Evolutionary conservation across 352 stramenopile species (phyloP), one percentile per base, ranked within the genome.

Genomic region (Achlya hypogyna): DNA sequence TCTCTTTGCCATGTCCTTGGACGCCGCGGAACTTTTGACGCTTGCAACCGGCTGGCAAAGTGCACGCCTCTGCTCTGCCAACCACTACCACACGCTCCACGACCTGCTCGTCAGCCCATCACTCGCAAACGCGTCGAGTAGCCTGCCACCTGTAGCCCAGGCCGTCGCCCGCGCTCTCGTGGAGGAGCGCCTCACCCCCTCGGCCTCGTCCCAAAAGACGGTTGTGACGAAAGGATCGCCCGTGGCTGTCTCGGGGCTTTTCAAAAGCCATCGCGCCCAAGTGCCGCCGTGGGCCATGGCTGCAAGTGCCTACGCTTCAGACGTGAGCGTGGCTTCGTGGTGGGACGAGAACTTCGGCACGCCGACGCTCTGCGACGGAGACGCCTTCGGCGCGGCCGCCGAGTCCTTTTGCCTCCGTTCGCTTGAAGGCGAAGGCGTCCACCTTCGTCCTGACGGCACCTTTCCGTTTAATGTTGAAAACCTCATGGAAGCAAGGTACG

Each of bases 301-400:
- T 16, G 74, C 82, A 0, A 74, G 82, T 4, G 64, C 73, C 38
- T 63, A 91, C 5, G 70, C 71, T 28, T 81, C 77, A 0, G 84
- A 93, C 58, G 43, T 93, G 43, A 93, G 84, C 62, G 82, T 91
- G 27, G 84, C 84, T 16, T 85, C 79, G 28, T 93, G 84, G 84
- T 91, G 81, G 84, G 84, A 93, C 54, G 77, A 78, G 5, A 78
- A 73, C 53, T 89, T 77, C 31, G 84, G 84, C 0, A 88, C 86
- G 32, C 82, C 84, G 0, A 89, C 73, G 40, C 82, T 93, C 43
- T 93, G 84, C 47, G 84, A 80, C 3, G 82, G 81, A 9, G 84
- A 93, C 40, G 66, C 78, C 8, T 93, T 78, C 34, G 72, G 53
- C 9, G 65, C 69, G 14, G 72, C 78, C 0, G 72, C 68, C 12